Conservation (phyloP, 2,329 filamentous ascomycete species). For the Apiospora malaysiana region DNA sequence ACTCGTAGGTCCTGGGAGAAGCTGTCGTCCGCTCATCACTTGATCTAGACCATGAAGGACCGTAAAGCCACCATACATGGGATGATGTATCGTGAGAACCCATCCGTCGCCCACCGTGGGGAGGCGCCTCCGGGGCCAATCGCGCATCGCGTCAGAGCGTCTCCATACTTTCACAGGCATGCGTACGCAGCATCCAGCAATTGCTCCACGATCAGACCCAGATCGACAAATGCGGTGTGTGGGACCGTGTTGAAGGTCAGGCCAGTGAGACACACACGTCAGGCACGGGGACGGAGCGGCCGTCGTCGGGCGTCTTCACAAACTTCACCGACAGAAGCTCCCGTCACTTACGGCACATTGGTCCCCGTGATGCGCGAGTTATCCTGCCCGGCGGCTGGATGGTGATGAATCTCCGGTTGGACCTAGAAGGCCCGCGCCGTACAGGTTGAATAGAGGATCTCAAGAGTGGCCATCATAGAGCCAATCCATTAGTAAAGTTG, state of each 20-base stretch:
- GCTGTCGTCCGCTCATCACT: slow-evolving; percentile 20
- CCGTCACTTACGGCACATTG: neutral
- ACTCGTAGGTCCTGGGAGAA: too few relatives aligned
- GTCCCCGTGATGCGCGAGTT: neutral
- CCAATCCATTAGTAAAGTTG: too few relatives aligned
- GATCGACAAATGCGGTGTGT: neutral
- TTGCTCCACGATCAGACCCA: neutral
- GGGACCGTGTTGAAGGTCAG: neutral
- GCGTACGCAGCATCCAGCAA: neutral
- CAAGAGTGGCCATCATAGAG: too few relatives aligned
- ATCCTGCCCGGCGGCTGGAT: neutral
- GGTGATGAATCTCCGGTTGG: neutral
- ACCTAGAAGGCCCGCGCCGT: neutral
- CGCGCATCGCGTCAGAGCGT: neutral
- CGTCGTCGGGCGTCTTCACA: neutral
- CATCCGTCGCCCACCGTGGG: neutral
- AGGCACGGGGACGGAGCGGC: neutral
- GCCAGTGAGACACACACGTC: neutral
- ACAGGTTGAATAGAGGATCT: neutral
- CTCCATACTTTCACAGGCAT: neutral
- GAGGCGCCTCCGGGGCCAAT: neutral
- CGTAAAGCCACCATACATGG: too few relatives aligned
- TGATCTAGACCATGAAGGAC: slow-evolving; percentile 28
- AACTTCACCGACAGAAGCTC: neutral
- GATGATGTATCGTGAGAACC: slow-evolving; percentile 33